A percentile compares a stretch with the other conserved stretches of the same genome.
phyloP scores from a whole-genome alignment of 805 yeast genomes.

The Cephaloascus fragrans region DNA sequence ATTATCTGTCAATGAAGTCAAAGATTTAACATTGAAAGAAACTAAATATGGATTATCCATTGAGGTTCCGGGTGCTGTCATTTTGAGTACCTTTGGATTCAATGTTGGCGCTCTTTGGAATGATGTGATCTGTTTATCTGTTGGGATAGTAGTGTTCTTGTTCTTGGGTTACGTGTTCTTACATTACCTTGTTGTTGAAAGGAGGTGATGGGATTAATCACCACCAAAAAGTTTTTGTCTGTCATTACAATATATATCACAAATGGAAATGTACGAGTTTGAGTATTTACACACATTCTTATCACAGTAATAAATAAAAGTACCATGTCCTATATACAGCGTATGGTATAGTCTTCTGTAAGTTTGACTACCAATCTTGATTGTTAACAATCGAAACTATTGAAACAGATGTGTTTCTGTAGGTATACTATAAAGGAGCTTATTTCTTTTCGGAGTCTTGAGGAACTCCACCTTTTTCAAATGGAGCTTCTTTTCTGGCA shows the following conservation, averaged over 20 bases:
- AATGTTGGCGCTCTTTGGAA: constrained; percentile 64
- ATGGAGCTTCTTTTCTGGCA: constrained; percentile 85
- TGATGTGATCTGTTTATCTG: constrained; percentile 53
- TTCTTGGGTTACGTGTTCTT: constrained; percentile 67
- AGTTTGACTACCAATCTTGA: too few relatives aligned
- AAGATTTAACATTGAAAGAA: constrained; percentile 73
- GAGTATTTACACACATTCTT: too few relatives aligned
- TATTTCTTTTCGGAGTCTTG: not conserved
- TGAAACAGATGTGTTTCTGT: too few relatives aligned
- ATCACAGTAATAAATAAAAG: too few relatives aligned
- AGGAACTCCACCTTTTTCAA: constrained; percentile 55
- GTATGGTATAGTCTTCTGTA: too few relatives aligned
- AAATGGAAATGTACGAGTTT: too few relatives aligned
- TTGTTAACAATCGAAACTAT: too few relatives aligned
- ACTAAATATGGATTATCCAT: constrained; percentile 87
- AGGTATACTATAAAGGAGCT: too few relatives aligned
- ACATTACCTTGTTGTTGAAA: constrained; percentile 67
- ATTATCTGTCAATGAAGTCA: constrained; percentile 84
- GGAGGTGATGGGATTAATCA: constrained; percentile 38
- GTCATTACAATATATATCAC: not conserved
- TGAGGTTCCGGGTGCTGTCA: constrained; percentile 97
- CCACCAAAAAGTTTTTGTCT: too few relatives aligned
- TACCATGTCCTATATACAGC: too few relatives aligned
- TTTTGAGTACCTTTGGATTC: constrained; percentile 91
- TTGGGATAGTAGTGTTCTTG: constrained; percentile 50